These are phyloP conservation scores for Physcomitrellopsis africana DNA, from an alignment of 225 moss, liverwort and hornwort genomes.

Conservation along the genomic window DNA sequence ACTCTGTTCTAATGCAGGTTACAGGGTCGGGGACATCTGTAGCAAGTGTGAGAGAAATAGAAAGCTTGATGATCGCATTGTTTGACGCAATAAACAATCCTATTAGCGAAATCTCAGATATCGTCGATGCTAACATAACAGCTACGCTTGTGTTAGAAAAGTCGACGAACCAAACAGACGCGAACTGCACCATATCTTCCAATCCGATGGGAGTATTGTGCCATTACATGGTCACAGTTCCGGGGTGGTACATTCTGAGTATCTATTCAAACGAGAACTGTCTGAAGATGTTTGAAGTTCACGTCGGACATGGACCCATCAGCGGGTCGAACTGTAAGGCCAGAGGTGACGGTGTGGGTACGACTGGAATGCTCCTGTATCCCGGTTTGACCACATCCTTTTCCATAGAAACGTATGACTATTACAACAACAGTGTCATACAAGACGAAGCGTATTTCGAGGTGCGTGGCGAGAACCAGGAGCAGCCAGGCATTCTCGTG, in stretches of 20 bases:
- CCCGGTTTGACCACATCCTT: constrained; percentile 43
- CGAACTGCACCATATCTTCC: constrained; percentile 35
- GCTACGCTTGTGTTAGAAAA: constrained; percentile 19
- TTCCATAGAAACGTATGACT: constrained; percentile 48
- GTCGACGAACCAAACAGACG: constrained; percentile 18
- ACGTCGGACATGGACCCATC: constrained; percentile 27
- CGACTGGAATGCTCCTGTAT: constrained; percentile 44
- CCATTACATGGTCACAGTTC: constrained; percentile 30
- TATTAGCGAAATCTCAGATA: constrained; percentile 43
- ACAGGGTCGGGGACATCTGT: constrained; percentile 44
- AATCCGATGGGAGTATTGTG: constrained; percentile 43
- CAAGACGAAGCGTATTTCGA: constrained; percentile 43
- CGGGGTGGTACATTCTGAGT: constrained; percentile 43
- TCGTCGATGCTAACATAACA: constrained; percentile 49
- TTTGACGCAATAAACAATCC: constrained; percentile 58
- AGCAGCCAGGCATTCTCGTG: constrained; percentile 44
- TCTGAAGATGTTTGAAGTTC: constrained; percentile 28
- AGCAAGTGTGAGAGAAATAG: constrained; percentile 31
- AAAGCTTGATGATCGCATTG: constrained; percentile 42
- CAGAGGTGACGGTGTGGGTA: constrained; percentile 55
- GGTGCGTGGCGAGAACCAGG: constrained; percentile 49
- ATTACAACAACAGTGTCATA: constrained; percentile 34
- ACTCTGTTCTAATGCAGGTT: constrained; percentile 13
- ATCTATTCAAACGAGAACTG: constrained; percentile 28
- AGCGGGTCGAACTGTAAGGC: constrained; percentile 48